Evolutionary conservation across 2,329 filamentous ascomycete genomes (phyloP).

Genomic region (Alternaria tenuissima): DNA sequence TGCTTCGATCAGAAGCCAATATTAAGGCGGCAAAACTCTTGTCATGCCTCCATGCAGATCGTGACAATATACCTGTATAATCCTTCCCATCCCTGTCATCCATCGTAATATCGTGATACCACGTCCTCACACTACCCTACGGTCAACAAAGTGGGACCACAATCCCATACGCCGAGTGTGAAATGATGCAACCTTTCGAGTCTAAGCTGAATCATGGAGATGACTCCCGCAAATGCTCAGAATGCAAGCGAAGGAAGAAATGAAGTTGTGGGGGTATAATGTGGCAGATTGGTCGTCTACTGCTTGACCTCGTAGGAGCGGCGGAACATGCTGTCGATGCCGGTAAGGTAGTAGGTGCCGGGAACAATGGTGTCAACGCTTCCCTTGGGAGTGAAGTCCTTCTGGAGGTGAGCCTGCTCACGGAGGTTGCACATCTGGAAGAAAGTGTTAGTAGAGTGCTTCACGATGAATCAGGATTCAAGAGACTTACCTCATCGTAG

Average conservation of each 20-base stretch:
- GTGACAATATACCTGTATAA: slow-evolving; percentile 21
- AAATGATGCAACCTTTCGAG: slow-evolving; percentile 33
- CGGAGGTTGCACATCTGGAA: slow-evolving; percentile 61
- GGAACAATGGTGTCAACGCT: slow-evolving; percentile 55
- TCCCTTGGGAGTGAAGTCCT: slow-evolving; percentile 58
- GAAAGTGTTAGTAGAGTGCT: slow-evolving; percentile 34
- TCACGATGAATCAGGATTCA: slow-evolving; percentile 6
- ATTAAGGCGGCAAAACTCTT: slow-evolving; percentile 22
- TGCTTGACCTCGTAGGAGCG: slow-evolving; percentile 60
- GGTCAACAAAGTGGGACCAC: slow-evolving; percentile 8
- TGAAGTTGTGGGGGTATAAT: slow-evolving; percentile 21
- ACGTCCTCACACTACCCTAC: slow-evolving; percentile 8
- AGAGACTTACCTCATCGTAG: slow-evolving; percentile 55
- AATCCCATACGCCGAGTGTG: slow-evolving; percentile 28
- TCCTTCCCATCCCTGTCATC: slow-evolving; percentile 20
- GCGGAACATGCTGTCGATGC: slow-evolving; percentile 61
- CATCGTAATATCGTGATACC: slow-evolving; percentile 24
- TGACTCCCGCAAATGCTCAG: slow-evolving; percentile 49
- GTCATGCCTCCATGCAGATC: slow-evolving; percentile 12
- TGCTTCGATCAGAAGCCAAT: slow-evolving; percentile 15
- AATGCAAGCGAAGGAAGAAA: slow-evolving; percentile 41
- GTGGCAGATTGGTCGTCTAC: slow-evolving; percentile 39
- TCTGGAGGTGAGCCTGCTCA: slow-evolving; percentile 61
- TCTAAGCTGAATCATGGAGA: slow-evolving; percentile 39
- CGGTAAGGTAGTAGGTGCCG: slow-evolving; percentile 61